Percentiles rank a stretch among this genome's conserved stretches.
Conservation (phyloP, 129 eudicot genomes). For the Arctium minus region DNA sequence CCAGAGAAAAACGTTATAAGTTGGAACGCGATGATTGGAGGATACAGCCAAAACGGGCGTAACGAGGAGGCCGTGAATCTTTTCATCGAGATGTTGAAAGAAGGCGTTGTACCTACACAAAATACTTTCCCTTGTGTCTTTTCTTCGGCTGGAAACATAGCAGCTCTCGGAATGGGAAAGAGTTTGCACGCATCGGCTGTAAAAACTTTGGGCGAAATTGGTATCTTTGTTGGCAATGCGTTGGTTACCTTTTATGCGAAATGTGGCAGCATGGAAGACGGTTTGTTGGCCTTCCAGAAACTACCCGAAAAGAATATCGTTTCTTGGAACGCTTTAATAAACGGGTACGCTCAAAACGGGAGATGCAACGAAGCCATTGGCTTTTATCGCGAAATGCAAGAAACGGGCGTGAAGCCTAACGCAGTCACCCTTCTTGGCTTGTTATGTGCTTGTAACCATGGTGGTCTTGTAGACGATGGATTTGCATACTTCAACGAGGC, state of each 20-base stretch:
- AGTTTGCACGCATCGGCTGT: slow-evolving; percentile 74
- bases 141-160: slow-evolving; percentile 62
- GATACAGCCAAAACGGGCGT: slow-evolving; percentile 60
- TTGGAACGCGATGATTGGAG: slow-evolving; percentile 78
- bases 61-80: slow-evolving; percentile 71
- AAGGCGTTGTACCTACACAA: slow-evolving; percentile 44
- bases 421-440: slow-evolving; percentile 66
- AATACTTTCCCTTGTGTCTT: slow-evolving; percentile 57
- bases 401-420: slow-evolving; percentile 40
- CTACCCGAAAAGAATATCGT: slow-evolving; percentile 45
- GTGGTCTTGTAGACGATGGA: slow-evolving; percentile 57
- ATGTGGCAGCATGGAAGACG: slow-evolving; percentile 80
- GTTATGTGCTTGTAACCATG: slow-evolving; percentile 65
- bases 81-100: slow-evolving; percentile 64
- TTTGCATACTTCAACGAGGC: slow-evolving; percentile 47
- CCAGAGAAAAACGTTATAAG: slow-evolving; percentile 67
- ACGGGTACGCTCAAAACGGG: slow-evolving; percentile 73
- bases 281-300: slow-evolving; percentile 45
- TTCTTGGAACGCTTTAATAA: slow-evolving; percentile 75
- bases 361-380: slow-evolving; percentile 42
- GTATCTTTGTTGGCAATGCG: slow-evolving; percentile 54
- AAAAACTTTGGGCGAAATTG: slow-evolving; percentile 39
- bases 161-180: slow-evolving; percentile 60
- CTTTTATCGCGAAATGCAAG: slow-evolving; percentile 34
- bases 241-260: slow-evolving; percentile 70